Conservation (phyloP, 768 basidiomycete genomes). For the Panaeolus cyanescens region DNA sequence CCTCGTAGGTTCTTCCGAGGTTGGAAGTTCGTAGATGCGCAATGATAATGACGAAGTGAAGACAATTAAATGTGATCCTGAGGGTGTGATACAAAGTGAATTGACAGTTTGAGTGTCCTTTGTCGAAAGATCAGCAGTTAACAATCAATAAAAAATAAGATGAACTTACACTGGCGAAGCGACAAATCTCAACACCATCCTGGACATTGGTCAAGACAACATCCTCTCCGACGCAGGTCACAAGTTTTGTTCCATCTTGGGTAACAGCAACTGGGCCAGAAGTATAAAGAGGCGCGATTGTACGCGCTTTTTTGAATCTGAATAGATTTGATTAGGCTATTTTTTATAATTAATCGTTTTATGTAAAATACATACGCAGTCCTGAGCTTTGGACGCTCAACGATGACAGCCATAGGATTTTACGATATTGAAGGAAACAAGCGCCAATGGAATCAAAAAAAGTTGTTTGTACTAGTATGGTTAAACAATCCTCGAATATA, state of each 20-base stretch:
- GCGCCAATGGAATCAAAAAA: conserved; percentile 16
- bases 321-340: not conserved
- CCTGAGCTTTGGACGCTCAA: conserved; percentile 50
- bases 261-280: conserved; percentile 84
- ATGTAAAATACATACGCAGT: conserved; percentile 51
- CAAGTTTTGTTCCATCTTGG: conserved; percentile 73
- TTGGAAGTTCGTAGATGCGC: conserved; percentile 81
- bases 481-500: not conserved
- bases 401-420: conserved; percentile 33
- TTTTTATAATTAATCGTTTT: not conserved
- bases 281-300: conserved; percentile 84
- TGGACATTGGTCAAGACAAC: conserved; percentile 81
- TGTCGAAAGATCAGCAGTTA: conserved; percentile 3
- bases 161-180: conserved; percentile 77
- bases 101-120: conserved; percentile 88
- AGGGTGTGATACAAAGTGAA: conserved; percentile 80
- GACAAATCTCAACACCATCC: conserved; percentile 73
- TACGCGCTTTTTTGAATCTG: conserved; percentile 77
- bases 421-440: conserved; percentile 2
- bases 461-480: conserved; percentile 19
- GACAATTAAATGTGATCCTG: conserved; percentile 70
- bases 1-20: conserved; percentile 36
- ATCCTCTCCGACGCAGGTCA: conserved; percentile 88
- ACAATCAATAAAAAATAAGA: conserved; percentile 4
- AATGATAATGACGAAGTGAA: conserved; percentile 84